These are phyloP conservation scores for Boehmeria nivea DNA, from an alignment of 306 rosid genomes.

Conservation along the genomic window DNA sequence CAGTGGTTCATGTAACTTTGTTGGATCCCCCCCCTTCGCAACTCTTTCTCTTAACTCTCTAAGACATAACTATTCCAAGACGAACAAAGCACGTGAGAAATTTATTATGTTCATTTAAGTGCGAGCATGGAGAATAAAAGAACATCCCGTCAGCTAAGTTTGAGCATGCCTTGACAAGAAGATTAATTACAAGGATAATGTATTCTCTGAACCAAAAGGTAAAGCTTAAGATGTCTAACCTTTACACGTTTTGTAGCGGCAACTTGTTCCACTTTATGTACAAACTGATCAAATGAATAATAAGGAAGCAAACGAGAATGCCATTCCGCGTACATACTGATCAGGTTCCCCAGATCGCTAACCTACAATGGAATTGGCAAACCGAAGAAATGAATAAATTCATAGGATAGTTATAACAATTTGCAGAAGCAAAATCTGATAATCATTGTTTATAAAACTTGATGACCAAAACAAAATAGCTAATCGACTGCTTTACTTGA, in stretches of 20 bases:
- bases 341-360: constrained; percentile 69
- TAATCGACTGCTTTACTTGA: too few species aligned
- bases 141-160: too few species aligned
- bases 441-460: too few species aligned
- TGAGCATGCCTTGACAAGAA: too few species aligned
- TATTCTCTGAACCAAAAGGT: background rate
- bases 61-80: constrained; percentile 47
- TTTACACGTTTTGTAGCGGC: constrained; percentile 73
- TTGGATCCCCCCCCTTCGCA: constrained; percentile 92
- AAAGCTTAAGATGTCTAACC: constrained; percentile 29
- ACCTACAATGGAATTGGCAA: constrained; percentile 34
- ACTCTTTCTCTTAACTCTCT: constrained; percentile 89
- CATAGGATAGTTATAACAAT: too few species aligned
- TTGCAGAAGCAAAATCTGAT: too few species aligned
- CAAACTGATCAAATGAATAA: constrained; percentile 69
- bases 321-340: constrained; percentile 73
- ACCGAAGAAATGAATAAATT: background rate
- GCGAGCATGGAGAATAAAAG: too few species aligned
- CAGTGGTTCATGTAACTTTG: constrained; percentile 57
- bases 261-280: constrained; percentile 78
- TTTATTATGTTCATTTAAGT: background rate
- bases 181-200: too few species aligned
- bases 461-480: too few species aligned
- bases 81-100: background rate
- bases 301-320: constrained; percentile 82